These are phyloP conservation scores for Fusarium bulbicola DNA, from an alignment of 2,329 filamentous ascomycete species.

Conservation along the genomic window DNA sequence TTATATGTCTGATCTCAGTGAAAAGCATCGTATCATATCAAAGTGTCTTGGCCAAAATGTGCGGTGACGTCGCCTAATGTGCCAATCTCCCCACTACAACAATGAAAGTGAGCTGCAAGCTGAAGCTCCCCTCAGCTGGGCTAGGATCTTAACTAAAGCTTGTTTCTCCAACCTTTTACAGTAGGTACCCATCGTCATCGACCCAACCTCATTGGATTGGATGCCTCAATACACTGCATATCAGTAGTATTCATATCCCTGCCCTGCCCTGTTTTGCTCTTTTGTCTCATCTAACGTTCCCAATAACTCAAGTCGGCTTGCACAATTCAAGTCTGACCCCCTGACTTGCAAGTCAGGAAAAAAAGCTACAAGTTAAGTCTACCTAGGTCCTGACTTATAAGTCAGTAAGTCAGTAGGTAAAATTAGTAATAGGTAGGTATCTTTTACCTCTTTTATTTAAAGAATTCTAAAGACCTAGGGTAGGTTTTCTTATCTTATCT, in stretches of 20 bases:
- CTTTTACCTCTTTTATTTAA: no score
- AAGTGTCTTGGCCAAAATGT: background rate
- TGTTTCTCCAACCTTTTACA: slow-evolving; percentile 35
- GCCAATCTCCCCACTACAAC: slow-evolving; percentile 7
- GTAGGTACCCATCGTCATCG: slow-evolving; percentile 30
- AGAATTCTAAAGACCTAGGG: no score
- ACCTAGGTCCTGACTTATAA: no score
- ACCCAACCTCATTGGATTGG: slow-evolving; percentile 22
- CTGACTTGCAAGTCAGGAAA: no score
- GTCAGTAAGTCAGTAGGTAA: no score
- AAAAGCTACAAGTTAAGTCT: no score
- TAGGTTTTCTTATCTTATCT: no score
- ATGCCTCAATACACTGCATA: slow-evolving; percentile 7
- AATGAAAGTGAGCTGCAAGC: slow-evolving; percentile 5
- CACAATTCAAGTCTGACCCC: no score
- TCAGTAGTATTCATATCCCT: slow-evolving; percentile 4
- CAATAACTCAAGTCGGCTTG: no score
- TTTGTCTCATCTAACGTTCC: background rate
- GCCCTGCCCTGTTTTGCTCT: slow-evolving; percentile 24
- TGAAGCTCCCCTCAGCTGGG: slow-evolving; percentile 20
- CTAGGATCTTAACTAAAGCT: slow-evolving; percentile 31
- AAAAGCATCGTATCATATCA: background rate
- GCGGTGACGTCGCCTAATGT: slow-evolving; percentile 35
- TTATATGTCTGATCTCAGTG: background rate
- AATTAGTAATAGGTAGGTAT: no score